Percentiles rank a stretch among this genome's conserved stretches.
Conservation (phyloP, 176 grass and related monocot species). For the Dendrocalamus sinicus region DNA sequence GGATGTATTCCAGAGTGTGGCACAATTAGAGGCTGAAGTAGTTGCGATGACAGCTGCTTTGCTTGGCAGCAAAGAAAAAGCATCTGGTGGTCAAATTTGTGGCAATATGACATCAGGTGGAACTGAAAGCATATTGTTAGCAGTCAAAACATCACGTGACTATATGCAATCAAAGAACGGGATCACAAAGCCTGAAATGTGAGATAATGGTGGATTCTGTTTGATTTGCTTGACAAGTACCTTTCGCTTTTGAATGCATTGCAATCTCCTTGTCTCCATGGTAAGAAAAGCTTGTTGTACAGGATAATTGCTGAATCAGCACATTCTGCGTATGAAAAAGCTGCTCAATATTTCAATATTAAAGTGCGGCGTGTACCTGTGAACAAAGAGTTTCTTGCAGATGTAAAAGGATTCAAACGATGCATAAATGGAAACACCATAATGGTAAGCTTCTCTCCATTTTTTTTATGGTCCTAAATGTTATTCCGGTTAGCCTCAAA, state of each 20-base stretch:
- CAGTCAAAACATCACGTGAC: conserved; percentile 92
- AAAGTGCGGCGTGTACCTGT: conserved; percentile 92
- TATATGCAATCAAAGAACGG: conserved; percentile 94
- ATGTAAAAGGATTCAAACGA: conserved; percentile 86
- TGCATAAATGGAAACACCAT: conserved; percentile 95
- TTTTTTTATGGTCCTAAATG: not conserved
- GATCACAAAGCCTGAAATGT: conserved; percentile 96
- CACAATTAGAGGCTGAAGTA: conserved; percentile 83
- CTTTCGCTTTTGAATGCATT: not conserved
- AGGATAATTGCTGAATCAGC: conserved; percentile 81
- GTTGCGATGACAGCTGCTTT: conserved; percentile 95
- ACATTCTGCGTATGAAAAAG: conserved; percentile 82
- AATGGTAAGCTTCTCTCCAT: conserved; percentile 61
- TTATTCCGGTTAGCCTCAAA: conserved; percentile 9
- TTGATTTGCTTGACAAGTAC: conserved; percentile 14
- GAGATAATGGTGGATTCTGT: conserved; percentile 44
- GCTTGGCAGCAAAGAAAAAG: conserved; percentile 83
- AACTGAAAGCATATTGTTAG: conserved; percentile 96
- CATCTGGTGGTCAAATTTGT: conserved; percentile 89
- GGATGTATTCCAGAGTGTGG: conserved; percentile 92
- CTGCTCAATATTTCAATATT: conserved; percentile 79
- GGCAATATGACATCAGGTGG: conserved; percentile 99
- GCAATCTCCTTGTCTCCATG: not conserved
- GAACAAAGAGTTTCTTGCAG: conserved; percentile 93
- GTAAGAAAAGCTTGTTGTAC: conserved; percentile 39